A percentile compares a stretch with the other conserved stretches of the same genome.
Conservation (phyloP, 1,284 basidiomycete genomes). For the Golubevia sp. region DNA sequence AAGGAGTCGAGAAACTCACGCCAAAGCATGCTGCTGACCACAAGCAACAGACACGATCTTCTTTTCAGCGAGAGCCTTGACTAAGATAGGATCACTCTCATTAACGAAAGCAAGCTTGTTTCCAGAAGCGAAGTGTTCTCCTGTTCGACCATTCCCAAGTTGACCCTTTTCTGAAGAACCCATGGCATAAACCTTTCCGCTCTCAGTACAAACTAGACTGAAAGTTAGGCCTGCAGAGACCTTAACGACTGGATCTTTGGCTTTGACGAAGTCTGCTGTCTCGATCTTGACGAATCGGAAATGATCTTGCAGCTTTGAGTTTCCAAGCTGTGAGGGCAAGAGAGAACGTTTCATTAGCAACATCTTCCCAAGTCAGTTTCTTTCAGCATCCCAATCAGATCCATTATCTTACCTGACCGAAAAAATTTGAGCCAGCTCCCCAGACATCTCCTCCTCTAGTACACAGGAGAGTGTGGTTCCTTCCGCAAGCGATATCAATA, state of each 20-base stretch:
- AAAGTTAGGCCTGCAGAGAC: conserved; percentile 82
- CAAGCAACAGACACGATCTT: conserved; percentile 80
- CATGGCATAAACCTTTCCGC: conserved; percentile 83
- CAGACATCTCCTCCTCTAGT: conserved; percentile 80
- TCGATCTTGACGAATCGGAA: conserved; percentile 35
- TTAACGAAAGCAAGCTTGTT: conserved; percentile 82
- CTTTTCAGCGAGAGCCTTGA: conserved; percentile 72
- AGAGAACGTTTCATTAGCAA: too few species aligned
- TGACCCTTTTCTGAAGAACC: conserved; percentile 93
- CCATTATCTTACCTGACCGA: conserved; percentile 70
- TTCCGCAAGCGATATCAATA: conserved; percentile 79
- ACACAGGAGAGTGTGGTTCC: conserved; percentile 80
- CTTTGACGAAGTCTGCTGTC: conserved; percentile 64
- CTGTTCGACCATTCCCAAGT: conserved; percentile 85
- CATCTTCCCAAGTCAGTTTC: too few species aligned
- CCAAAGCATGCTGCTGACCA: conserved; percentile 83
- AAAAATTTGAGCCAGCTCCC: conserved; percentile 78
- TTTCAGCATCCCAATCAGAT: too few species aligned
- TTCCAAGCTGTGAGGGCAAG: conserved; percentile 25
- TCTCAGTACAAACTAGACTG: conserved; percentile 77
- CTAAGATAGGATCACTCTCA: conserved; percentile 73
- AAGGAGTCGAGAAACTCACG: conserved; percentile 72
- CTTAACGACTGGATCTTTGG: conserved; percentile 71
- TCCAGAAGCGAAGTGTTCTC: conserved; percentile 81
- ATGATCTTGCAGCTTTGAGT: conserved; percentile 27